A percentile compares a stretch with the other conserved stretches of the same genome.
Conservation (phyloP, 2,329 filamentous ascomycete genomes). For the Celoporthe dispersa region DNA sequence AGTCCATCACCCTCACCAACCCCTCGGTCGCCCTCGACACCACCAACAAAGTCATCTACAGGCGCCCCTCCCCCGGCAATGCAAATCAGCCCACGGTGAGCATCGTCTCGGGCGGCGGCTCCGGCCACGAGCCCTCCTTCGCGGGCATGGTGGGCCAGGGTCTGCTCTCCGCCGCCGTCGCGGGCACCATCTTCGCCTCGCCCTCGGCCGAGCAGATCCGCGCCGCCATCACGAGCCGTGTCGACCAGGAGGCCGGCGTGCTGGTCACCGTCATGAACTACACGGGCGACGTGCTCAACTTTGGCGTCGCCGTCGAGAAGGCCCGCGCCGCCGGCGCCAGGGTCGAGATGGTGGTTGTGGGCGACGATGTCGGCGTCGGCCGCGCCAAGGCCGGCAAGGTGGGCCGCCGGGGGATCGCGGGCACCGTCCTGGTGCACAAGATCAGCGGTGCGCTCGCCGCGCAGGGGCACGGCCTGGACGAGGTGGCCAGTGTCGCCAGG, state of each 20-base stretch:
- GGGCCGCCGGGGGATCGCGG: slow-evolving; percentile 86
- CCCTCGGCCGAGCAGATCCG: slow-evolving; percentile 81
- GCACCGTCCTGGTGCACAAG: slow-evolving; percentile 90
- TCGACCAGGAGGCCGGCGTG: slow-evolving; percentile 68
- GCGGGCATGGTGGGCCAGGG: slow-evolving; percentile 83
- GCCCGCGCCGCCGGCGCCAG: slow-evolving; percentile 77
- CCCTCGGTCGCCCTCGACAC: slow-evolving; percentile 79
- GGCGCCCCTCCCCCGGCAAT: slow-evolving; percentile 54
- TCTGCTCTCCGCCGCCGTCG: slow-evolving; percentile 79
- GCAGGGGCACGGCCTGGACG: slow-evolving; percentile 66
- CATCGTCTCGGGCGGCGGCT: slow-evolving; percentile 85
- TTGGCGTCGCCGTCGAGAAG: slow-evolving; percentile 92
- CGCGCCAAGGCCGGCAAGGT: slow-evolving; percentile 85
- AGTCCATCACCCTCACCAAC: slow-evolving; percentile 80
- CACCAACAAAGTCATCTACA: slow-evolving; percentile 84
- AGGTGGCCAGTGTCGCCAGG: slow-evolving; percentile 74
- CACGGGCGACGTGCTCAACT: slow-evolving; percentile 87
- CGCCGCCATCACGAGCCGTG: slow-evolving; percentile 72
- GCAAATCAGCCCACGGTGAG: slow-evolving; percentile 68
- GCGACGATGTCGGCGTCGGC: slow-evolving; percentile 90
- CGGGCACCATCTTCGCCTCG: slow-evolving; percentile 81
- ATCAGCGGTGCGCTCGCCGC: slow-evolving; percentile 83
- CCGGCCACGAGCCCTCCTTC: slow-evolving; percentile 89
- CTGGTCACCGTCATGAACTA: slow-evolving; percentile 97
- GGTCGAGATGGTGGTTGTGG: slow-evolving; percentile 89